A percentile compares a stretch with the other conserved stretches of the same genome.
These are phyloP conservation scores for Fomitopsis pulvina DNA, from an alignment of 768 basidiomycete species.

Conservation along the genomic window DNA sequence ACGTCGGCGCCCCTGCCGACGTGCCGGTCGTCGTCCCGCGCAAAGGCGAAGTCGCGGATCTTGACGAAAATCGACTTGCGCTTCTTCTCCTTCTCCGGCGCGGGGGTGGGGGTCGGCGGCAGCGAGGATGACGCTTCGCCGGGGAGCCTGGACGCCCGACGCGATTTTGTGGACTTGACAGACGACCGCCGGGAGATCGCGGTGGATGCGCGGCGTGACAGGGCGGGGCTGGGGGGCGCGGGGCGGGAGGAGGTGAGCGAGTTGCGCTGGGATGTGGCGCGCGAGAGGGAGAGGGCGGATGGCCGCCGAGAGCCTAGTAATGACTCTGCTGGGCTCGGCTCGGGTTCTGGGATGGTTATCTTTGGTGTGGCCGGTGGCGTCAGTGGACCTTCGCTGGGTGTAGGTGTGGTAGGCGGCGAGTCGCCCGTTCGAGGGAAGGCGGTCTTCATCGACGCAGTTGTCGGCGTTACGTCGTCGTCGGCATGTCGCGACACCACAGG, in stretches of 20 bases:
- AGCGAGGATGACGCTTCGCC: conserved; percentile 22
- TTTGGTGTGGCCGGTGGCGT: conserved; percentile 8
- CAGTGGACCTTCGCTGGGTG: conserved; percentile 13
- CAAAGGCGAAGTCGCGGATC: conserved; percentile 46
- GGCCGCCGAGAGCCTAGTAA: conserved; percentile 7
- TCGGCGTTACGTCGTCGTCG: conserved; percentile 2
- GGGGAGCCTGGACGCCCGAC: conserved; percentile 32
- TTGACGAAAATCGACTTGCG: conserved; percentile 26
- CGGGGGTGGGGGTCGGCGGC: conserved; percentile 8
- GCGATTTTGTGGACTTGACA: conserved; percentile 23
- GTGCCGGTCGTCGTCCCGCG: conserved; percentile 36
- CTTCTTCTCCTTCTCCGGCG: conserved; percentile 8
- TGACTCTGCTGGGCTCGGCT: conserved; percentile 7
- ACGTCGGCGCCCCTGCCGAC: conserved; percentile 33
- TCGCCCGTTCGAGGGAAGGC: not conserved
- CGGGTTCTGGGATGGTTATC: conserved; percentile 20
- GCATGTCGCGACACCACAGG: not conserved
- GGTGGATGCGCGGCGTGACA: conserved; percentile 38
- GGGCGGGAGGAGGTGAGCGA: conserved; percentile 46
- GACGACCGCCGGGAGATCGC: conserved; percentile 29
- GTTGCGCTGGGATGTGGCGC: conserved; percentile 19
- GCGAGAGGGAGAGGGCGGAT: conserved; percentile 24
- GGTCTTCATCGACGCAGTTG: not conserved
- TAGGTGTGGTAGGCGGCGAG: conserved; percentile 18
- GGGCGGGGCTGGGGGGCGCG: conserved; percentile 53